Conservation (phyloP, 768 basidiomycete species). For the Tulasnella sp. region DNA sequence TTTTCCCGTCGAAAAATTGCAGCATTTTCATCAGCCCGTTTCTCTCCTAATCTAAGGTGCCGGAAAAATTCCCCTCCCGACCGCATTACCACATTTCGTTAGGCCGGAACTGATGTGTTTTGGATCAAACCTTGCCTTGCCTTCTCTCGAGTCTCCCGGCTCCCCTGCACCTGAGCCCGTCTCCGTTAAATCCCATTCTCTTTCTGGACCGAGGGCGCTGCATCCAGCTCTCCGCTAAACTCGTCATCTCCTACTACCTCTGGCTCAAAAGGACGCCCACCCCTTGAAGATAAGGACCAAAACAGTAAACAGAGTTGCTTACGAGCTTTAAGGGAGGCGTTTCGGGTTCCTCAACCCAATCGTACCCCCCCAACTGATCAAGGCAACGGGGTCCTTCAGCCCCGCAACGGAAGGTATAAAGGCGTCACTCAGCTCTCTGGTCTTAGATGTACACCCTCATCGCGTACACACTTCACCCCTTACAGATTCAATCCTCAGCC, state of each 20-base stretch:
- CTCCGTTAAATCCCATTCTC: neutral
- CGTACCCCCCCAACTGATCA: neutral
- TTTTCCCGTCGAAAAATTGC: conserved; percentile 13
- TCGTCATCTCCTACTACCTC: neutral
- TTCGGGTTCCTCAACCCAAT: conserved; percentile 9
- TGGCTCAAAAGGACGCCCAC: neutral
- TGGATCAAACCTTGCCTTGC: neutral
- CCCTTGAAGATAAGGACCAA: conserved; percentile 13
- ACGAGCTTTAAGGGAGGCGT: neutral
- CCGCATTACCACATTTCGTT: conserved; percentile 11
- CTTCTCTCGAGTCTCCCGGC: conserved; percentile 15
- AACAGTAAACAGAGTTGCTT: conserved; percentile 7
- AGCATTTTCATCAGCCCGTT: neutral
- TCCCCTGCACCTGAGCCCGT: conserved; percentile 7
- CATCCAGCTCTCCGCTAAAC: conserved; percentile 5
- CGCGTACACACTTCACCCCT: neutral
- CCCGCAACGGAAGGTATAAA: conserved; percentile 1
- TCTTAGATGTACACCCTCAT: neutral
- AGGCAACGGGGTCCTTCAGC: neutral
- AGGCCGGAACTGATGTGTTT: neutral
- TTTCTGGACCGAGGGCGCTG: conserved; percentile 13
- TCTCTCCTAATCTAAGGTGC: conserved; percentile 9
- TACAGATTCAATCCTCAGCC: neutral
- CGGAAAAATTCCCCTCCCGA: neutral
- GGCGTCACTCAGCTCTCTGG: neutral